These are phyloP conservation scores for Phytophthora sojae DNA, from an alignment of 352 stramenopile genomes.

Conservation along the genomic window DNA sequence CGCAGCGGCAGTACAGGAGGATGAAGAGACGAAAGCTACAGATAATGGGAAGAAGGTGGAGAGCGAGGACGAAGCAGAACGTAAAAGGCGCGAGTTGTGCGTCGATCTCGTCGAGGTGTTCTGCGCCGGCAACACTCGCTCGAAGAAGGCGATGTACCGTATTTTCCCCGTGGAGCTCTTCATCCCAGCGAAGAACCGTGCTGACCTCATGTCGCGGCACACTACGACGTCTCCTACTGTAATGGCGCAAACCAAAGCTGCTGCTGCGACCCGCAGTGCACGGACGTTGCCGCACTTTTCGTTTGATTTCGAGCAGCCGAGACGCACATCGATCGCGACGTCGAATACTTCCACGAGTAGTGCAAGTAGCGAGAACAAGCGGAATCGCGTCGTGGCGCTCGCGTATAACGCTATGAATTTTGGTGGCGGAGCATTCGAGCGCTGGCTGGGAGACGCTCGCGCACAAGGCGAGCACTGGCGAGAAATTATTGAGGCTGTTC, in stretches of 20 bases:
- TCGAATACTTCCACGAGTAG: slow-evolving; percentile 32
- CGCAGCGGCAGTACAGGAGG: slow-evolving; percentile 47
- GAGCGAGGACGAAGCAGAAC: slow-evolving; percentile 13
- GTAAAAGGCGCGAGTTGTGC: slow-evolving; percentile 53
- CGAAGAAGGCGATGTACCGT: slow-evolving; percentile 79
- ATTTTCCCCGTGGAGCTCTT: slow-evolving; percentile 88
- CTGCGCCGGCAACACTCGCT: slow-evolving; percentile 79
- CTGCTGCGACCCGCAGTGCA: slow-evolving; percentile 40
- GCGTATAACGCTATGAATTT: slow-evolving; percentile 46
- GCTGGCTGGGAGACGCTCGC: slow-evolving; percentile 70
- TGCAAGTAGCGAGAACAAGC: slow-evolving; percentile 51
- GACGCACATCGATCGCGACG: slow-evolving; percentile 32
- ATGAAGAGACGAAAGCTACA: slow-evolving; percentile 25
- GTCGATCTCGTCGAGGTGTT: slow-evolving; percentile 86
- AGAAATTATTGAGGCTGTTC: slow-evolving; percentile 67
- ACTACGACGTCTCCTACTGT: slow-evolving; percentile 51
- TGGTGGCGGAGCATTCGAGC: slow-evolving; percentile 59
- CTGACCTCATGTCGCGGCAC: slow-evolving; percentile 67
- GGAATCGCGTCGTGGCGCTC: slow-evolving; percentile 45
- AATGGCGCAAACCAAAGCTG: slow-evolving; percentile 29
- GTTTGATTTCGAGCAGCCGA: slow-evolving; percentile 64
- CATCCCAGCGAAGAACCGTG: slow-evolving; percentile 61
- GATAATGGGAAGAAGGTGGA: slow-evolving; percentile 16
- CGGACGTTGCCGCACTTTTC: slow-evolving; percentile 70
- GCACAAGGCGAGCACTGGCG: slow-evolving; percentile 79